Evolutionary conservation across 1,284 basidiomycete genomes (phyloP).

Genomic region (Veloporphyrellus conicus): DNA sequence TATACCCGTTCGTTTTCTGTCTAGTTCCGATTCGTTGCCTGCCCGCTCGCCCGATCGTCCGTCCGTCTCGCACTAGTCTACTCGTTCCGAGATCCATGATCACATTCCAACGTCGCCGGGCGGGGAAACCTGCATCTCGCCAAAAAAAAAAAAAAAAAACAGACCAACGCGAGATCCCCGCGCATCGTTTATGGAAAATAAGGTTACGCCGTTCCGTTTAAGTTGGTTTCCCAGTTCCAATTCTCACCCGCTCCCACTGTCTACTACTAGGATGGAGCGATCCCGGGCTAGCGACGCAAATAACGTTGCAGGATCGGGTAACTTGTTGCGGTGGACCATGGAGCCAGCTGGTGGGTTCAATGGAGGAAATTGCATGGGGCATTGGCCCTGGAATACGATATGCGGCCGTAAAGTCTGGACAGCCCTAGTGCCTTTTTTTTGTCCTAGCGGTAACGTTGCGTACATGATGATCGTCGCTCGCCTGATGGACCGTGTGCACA

Average conservation of each 20-base stretch:
- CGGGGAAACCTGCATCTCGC: neutral
- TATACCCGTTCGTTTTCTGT: neutral
- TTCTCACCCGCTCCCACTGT: neutral
- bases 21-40: neutral
- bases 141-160: neutral
- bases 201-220: conserved; percentile 9
- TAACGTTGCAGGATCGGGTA: neutral
- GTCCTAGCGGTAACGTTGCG: neutral
- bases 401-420: neutral
- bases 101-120: neutral
- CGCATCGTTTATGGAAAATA: conserved; percentile 17
- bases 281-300: conserved; percentile 5
- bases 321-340: too few relatives aligned
- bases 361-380: too few relatives aligned
- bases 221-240: neutral
- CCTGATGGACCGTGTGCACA: conserved; percentile 15
- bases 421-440: neutral
- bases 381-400: neutral
- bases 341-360: too few relatives aligned
- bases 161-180: conserved; percentile 25
- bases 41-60: neutral
- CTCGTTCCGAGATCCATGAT: neutral
- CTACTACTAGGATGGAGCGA: conserved; percentile 9
- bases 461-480: conserved; percentile 24
- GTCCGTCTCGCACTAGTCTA: neutral